Conservation (phyloP, 177 flowering plant species). For the Vitis hybrid region DNA sequence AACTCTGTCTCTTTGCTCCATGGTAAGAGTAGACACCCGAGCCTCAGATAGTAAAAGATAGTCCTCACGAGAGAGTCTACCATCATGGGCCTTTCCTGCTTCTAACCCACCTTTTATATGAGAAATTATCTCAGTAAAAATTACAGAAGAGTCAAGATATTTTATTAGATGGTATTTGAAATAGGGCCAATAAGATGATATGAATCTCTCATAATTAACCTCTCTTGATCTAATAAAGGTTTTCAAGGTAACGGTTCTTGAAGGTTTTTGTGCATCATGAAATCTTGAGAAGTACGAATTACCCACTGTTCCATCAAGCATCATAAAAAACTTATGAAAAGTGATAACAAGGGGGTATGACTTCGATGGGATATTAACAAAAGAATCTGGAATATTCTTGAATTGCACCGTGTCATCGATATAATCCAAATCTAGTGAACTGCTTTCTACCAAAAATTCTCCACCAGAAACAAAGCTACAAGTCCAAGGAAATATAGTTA, state of each 20-base stretch:
- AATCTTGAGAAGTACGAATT: slow-evolving; percentile 52
- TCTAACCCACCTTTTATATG: slow-evolving; percentile 66
- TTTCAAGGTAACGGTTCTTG: slow-evolving; percentile 34
- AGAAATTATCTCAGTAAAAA: slow-evolving; percentile 47
- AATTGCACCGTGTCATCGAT: slow-evolving; percentile 36
- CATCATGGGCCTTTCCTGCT: slow-evolving; percentile 28
- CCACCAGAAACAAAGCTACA: slow-evolving; percentile 46
- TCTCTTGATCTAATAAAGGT: slow-evolving; percentile 38
- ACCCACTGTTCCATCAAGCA: slow-evolving; percentile 70
- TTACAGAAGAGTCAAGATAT: slow-evolving; percentile 51
- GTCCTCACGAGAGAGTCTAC: slow-evolving; percentile 28
- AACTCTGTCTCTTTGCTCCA: slow-evolving; percentile 40
- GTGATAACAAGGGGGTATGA: slow-evolving; percentile 61
- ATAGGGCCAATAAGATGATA: slow-evolving; percentile 54
- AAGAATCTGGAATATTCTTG: slow-evolving; percentile 47
- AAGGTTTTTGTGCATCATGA: slow-evolving; percentile 19
- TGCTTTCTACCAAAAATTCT: slow-evolving; percentile 15
- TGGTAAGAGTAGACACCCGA: slow-evolving; percentile 35
- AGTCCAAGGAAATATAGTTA: neutral
- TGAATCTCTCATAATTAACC: slow-evolving; percentile 40
- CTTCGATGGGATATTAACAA: slow-evolving; percentile 32
- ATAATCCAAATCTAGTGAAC: slow-evolving; percentile 35
- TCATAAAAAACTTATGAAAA: slow-evolving; percentile 59
- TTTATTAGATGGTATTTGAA: slow-evolving; percentile 40
- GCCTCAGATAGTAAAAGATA: slow-evolving; percentile 14